Evolutionary conservation across 2,329 filamentous ascomycete genomes (phyloP).

Genomic region (Zopfia rhizophila): DNA sequence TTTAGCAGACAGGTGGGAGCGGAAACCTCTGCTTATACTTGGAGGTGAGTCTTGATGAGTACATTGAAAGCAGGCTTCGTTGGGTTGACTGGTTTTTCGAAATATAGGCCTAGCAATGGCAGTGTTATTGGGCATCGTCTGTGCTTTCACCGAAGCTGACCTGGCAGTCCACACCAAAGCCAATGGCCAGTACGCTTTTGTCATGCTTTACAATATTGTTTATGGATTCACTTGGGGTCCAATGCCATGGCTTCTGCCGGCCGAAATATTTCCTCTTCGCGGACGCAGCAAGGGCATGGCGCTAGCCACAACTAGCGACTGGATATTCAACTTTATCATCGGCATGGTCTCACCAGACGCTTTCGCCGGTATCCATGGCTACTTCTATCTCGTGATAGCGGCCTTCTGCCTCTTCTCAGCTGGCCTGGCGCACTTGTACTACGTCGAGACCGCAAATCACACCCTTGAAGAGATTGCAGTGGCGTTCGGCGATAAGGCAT

Average conservation of each 20-base stretch:
- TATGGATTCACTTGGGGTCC: conserved; percentile 55
- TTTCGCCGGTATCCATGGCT: conserved; percentile 55
- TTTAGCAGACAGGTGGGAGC: conserved; percentile 54
- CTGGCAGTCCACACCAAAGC: conserved; percentile 42
- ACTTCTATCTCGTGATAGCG: conserved; percentile 56
- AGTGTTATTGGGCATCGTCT: conserved; percentile 48
- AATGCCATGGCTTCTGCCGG: conserved; percentile 53
- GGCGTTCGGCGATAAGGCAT: conserved; percentile 56
- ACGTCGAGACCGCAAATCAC: conserved; percentile 54
- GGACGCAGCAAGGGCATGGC: conserved; percentile 55
- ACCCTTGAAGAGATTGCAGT: conserved; percentile 54
- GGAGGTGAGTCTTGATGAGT: conserved; percentile 24
- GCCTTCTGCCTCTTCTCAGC: conserved; percentile 54
- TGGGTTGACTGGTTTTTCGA: background rate
- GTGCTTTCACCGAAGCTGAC: conserved; percentile 51
- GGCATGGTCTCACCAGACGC: conserved; percentile 56
- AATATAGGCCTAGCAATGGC: conserved; percentile 45
- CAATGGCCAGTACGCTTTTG: conserved; percentile 53
- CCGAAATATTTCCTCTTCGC: conserved; percentile 50
- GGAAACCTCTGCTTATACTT: conserved; percentile 51
- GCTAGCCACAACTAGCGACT: conserved; percentile 52
- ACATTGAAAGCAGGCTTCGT: background rate
- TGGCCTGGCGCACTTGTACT: conserved; percentile 52
- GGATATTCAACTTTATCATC: conserved; percentile 53
- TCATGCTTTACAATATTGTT: conserved; percentile 53